Evolutionary conservation across 257 asterid species (phyloP).

Genomic region (Eustoma russellianum): DNA sequence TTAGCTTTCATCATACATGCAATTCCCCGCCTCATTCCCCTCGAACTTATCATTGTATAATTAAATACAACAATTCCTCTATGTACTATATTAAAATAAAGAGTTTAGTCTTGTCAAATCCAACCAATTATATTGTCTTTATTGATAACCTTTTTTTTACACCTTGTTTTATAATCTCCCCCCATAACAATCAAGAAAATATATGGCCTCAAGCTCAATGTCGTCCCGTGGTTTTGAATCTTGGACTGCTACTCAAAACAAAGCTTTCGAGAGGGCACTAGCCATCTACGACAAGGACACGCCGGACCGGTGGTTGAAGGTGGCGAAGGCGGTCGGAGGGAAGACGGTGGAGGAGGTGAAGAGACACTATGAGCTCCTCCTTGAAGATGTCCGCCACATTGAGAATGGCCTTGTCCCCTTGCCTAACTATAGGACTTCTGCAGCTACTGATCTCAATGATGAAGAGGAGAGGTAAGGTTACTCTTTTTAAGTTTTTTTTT

Average conservation of each 20-base stretch:
- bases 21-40: no score
- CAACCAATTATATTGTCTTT: no score
- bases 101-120: no score
- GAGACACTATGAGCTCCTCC: conserved; percentile 50
- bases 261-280: conserved; percentile 71
- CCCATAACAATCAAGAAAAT: no score
- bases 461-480: conserved; percentile 1
- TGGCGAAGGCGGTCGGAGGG: conserved; percentile 60
- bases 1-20: no score
- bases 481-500: background rate
- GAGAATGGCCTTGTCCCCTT: conserved; percentile 60
- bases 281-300: conserved; percentile 61
- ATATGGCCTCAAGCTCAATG: conserved; percentile 39
- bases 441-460: conserved; percentile 5
- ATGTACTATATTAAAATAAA: no score
- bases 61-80: no score
- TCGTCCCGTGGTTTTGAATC: conserved; percentile 20
- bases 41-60: no score
- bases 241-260: conserved; percentile 69
- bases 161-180: no score
- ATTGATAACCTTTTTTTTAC: no score
- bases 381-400: conserved; percentile 45
- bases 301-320: conserved; percentile 77
- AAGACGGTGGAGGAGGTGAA: conserved; percentile 65
- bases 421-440: conserved; percentile 42